Conservation (phyloP, 2,329 filamentous ascomycete genomes). For the Chaetomiaceae sp. region DNA sequence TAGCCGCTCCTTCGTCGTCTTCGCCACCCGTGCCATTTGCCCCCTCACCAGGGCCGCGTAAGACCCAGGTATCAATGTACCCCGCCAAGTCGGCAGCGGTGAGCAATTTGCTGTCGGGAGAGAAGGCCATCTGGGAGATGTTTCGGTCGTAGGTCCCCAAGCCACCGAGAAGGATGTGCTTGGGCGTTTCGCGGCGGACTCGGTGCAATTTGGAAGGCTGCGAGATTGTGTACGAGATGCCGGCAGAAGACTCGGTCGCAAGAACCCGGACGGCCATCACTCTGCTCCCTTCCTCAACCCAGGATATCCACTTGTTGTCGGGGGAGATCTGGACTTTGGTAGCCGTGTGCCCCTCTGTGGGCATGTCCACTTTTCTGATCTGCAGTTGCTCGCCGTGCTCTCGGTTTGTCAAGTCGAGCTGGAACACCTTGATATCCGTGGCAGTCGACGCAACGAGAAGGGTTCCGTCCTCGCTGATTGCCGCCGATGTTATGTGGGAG, state of each 20-base stretch:
- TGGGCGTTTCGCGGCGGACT: slow-evolving; percentile 49
- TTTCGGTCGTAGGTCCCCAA: slow-evolving; percentile 72
- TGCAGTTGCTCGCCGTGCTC: slow-evolving; percentile 57
- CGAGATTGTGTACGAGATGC: slow-evolving; percentile 39
- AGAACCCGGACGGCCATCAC: slow-evolving; percentile 49
- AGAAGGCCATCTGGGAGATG: slow-evolving; percentile 72
- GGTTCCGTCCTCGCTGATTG: slow-evolving; percentile 66
- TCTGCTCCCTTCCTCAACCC: slow-evolving; percentile 57
- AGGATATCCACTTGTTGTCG: slow-evolving; percentile 63
- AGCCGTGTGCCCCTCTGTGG: slow-evolving; percentile 58
- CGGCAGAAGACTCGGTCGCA: slow-evolving; percentile 29
- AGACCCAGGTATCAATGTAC: slow-evolving; percentile 79
- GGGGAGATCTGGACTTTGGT: slow-evolving; percentile 65
- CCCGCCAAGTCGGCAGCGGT: slow-evolving; percentile 78
- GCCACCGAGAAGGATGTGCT: slow-evolving; percentile 56
- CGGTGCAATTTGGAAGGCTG: slow-evolving; percentile 46
- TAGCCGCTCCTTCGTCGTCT: slow-evolving; percentile 33
- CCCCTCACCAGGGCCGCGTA: slow-evolving; percentile 53
- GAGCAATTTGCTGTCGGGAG: slow-evolving; percentile 71
- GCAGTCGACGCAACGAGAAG: slow-evolving; percentile 72
- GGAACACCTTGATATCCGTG: slow-evolving; percentile 72
- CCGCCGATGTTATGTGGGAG: slow-evolving; percentile 68
- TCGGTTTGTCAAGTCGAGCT: slow-evolving; percentile 51
- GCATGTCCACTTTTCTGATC: slow-evolving; percentile 65
- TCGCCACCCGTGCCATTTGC: slow-evolving; percentile 26